Evolutionary conservation across 1,139 yeast genomes (phyloP).

Genomic region (Saccharomyces hybrid): DNA sequence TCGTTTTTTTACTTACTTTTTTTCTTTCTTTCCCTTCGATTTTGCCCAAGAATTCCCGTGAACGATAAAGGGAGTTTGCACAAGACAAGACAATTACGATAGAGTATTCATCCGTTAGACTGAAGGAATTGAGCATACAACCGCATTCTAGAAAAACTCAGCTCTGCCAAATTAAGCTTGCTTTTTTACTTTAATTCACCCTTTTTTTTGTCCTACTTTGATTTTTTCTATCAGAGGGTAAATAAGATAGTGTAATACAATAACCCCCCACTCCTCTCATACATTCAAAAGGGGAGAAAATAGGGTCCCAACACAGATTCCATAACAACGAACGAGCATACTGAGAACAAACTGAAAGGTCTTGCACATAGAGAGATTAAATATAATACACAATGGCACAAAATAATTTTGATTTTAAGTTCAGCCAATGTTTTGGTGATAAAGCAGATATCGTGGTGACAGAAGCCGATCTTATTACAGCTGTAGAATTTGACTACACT

Average conservation of each 20-base stretch:
- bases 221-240: too few relatives aligned
- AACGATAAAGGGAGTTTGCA: background rate
- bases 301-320: too few relatives aligned
- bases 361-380: background rate
- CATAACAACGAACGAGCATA: background rate
- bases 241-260: background rate
- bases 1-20: background rate
- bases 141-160: background rate
- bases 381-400: slow-evolving; percentile 12
- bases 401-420: slow-evolving; percentile 39
- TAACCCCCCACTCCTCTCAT: slow-evolving; percentile 1
- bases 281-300: slow-evolving; percentile 2
- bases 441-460: slow-evolving; percentile 96
- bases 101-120: too few relatives aligned
- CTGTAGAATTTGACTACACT: slow-evolving; percentile 92
- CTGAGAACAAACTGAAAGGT: background rate
- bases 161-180: too few relatives aligned
- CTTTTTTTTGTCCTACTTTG: too few relatives aligned
- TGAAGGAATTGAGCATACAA: too few relatives aligned
- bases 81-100: background rate
- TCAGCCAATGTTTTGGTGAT: slow-evolving; percentile 94
- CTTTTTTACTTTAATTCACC: too few relatives aligned
- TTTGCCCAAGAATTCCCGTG: background rate
- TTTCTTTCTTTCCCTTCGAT: background rate
- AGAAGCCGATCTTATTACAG: slow-evolving; percentile 94